These are phyloP conservation scores for Suillus hirtellus DNA, from an alignment of 768 basidiomycete species.

Conservation along the genomic window DNA sequence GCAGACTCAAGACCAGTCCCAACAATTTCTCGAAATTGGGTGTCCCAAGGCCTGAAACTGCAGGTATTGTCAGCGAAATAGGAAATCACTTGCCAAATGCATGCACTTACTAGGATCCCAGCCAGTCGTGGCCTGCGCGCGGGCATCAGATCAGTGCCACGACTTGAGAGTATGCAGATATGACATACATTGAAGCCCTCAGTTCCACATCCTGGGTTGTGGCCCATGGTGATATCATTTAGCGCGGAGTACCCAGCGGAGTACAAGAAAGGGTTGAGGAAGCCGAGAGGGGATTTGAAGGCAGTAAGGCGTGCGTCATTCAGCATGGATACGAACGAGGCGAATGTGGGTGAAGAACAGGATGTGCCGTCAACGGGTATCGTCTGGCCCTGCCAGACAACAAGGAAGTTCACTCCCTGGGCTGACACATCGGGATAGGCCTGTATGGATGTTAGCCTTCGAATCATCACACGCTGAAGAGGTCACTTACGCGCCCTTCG, in stretches of 20 bases:
- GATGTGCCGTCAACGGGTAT: slow-evolving; percentile 35
- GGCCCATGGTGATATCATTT: slow-evolving; percentile 49
- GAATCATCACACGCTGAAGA: background rate
- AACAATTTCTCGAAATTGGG: slow-evolving; percentile 51
- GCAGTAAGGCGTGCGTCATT: slow-evolving; percentile 38
- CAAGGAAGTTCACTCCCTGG: slow-evolving; percentile 50
- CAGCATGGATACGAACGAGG: slow-evolving; percentile 37
- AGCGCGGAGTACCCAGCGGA: slow-evolving; percentile 43
- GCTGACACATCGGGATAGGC: slow-evolving; percentile 70
- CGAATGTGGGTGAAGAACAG: slow-evolving; percentile 31
- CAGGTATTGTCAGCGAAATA: slow-evolving; percentile 10
- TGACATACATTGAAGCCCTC: slow-evolving; percentile 41
- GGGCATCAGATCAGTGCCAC: background rate
- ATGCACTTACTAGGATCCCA: slow-evolving; percentile 55
- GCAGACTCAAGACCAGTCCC: slow-evolving; percentile 32
- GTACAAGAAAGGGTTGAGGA: slow-evolving; percentile 54
- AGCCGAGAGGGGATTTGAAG: slow-evolving; percentile 36
- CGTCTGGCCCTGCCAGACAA: slow-evolving; percentile 41
- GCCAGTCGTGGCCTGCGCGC: slow-evolving; percentile 45
- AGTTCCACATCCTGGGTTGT: slow-evolving; percentile 47
- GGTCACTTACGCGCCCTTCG: slow-evolving; percentile 48
- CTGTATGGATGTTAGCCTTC: slow-evolving; percentile 26
- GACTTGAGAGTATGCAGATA: background rate
- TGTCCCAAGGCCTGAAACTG: slow-evolving; percentile 58
- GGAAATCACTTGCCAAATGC: slow-evolving; percentile 17